Evolutionary conservation across 352 stramenopile species (phyloP), one percentile per base, ranked within the genome.

Genomic region (Thraustotheca clavata): DNA sequence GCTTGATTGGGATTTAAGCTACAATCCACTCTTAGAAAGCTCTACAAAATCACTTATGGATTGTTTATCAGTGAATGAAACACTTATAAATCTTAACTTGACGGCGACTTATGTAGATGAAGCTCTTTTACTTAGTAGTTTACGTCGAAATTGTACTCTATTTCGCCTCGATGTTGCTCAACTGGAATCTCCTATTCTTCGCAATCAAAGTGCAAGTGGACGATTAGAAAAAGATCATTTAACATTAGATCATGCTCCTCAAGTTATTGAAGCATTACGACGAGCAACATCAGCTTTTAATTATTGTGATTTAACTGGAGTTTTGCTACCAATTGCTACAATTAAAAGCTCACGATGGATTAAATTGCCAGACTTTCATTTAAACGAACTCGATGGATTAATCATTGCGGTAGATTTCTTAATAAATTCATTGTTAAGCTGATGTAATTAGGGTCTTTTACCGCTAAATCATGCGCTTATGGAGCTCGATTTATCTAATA

Each of bases 51-150:
- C 70, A 27, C 59, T 91, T 12, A 74, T 73, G 7, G 69, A 67
- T 24, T 77, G 75, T 2, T 52, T 91, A 0, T 59, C 72, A 40
- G 80, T 89, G 59, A 91, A 91, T 52, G 83, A 91, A 52, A 89
- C 83, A 26, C 67, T 91, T 12, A 71, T 80, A 46, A 75, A 67
- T 36, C 74, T 88, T 3, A 70, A 91, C 57, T 34, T 65, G 27
- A 46, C 57, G 16, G 36, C 22, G 7, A 54, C 35, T 18, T 59
- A 50, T 87, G 14, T 89, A 76, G 36, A 87, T 71, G 79, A 91
- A 89, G 38, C 76, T 76, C 22, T 66, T 86, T 11, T 76, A 69
- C 3, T 76, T 79, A 3, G 63, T 67, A 5, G 73, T 2, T 46
- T 65, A 14, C 38, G 57, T 18, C 57, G 57, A 16, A 65, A 65